Percentiles rank a stretch among this genome's conserved stretches.
phyloP scores from a whole-genome alignment of 441 rosid genomes.

The Erysimum cheiri region DNA sequence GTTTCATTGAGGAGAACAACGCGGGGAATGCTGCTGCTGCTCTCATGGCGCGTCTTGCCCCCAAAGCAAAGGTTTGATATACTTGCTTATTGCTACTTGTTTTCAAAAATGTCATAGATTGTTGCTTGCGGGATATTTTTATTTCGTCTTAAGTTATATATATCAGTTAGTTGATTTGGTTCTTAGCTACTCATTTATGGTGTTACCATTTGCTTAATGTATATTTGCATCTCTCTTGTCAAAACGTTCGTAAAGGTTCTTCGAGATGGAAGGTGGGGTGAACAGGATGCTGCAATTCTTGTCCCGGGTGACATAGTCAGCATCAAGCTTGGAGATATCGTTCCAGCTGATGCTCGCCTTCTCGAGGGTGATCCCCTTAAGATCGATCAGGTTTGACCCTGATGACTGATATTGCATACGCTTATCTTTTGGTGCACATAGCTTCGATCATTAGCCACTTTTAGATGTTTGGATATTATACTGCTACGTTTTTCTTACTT shows the following conservation, averaged over 20 bases:
- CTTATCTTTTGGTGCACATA: not conserved
- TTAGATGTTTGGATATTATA: not conserved
- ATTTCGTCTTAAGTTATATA: not conserved
- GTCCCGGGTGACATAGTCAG: conserved; percentile 93
- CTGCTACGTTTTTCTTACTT: conserved; percentile 4
- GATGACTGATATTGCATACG: not conserved
- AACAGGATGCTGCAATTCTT: conserved; percentile 81
- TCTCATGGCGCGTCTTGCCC: conserved; percentile 96
- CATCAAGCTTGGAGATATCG: conserved; percentile 88
- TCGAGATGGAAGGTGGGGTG: conserved; percentile 94
- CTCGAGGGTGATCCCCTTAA: conserved; percentile 92
- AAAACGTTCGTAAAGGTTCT: conserved; percentile 61
- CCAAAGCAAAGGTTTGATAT: conserved; percentile 83
- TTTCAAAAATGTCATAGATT: conserved; percentile 5
- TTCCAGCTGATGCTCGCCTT: conserved; percentile 96
- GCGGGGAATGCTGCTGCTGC: conserved; percentile 99
- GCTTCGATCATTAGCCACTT: not conserved
- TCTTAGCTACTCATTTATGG: conserved; percentile 30
- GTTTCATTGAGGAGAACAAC: conserved; percentile 94
- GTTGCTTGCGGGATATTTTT: not conserved
- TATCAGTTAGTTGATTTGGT: not conserved
- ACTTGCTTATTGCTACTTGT: conserved; percentile 20
- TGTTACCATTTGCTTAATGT: conserved; percentile 21
- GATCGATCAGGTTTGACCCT: conserved; percentile 77
- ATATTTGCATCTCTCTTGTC: conserved; percentile 8